A percentile compares a stretch with the other conserved stretches of the same genome.
These are phyloP conservation scores for Kwoniella dejecticola DNA, from an alignment of 768 basidiomycete species.

Conservation along the genomic window DNA sequence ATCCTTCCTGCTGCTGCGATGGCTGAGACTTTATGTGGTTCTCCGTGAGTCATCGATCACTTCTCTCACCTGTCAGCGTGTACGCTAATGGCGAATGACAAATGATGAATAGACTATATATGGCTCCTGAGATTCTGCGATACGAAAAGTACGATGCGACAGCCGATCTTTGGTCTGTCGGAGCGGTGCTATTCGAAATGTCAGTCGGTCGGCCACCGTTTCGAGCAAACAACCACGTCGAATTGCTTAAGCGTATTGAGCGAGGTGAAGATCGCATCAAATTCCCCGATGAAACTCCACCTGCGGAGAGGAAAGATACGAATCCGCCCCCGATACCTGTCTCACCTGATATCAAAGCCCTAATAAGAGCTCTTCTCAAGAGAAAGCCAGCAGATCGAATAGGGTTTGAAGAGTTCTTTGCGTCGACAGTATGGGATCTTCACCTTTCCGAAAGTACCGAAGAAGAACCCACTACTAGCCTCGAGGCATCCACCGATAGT, in stretches of 20 bases:
- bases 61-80: no score
- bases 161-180: conserved; percentile 97
- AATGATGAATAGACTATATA: conserved; percentile 71
- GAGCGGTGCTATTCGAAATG: conserved; percentile 96
- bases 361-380: conserved; percentile 81
- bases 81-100: no score
- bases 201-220: conserved; percentile 89
- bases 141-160: conserved; percentile 98
- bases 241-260: conserved; percentile 90
- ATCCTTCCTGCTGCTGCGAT: conserved; percentile 87
- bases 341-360: conserved; percentile 78
- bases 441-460: conserved; percentile 57
- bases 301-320: conserved; percentile 54
- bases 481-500: conserved; percentile 43
- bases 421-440: conserved; percentile 63
- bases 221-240: conserved; percentile 93
- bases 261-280: conserved; percentile 77
- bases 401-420: conserved; percentile 89
- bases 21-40: conserved; percentile 97
- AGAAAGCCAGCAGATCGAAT: conserved; percentile 80
- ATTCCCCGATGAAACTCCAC: conserved; percentile 87
- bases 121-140: conserved; percentile 96
- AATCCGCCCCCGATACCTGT: conserved; percentile 58
- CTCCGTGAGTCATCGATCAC: conserved; percentile 67
- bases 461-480: conserved; percentile 59